Evolutionary conservation across 345 rosid species (phyloP), one percentile per base, ranked within the genome.

Genomic region (Salix exigua): DNA sequence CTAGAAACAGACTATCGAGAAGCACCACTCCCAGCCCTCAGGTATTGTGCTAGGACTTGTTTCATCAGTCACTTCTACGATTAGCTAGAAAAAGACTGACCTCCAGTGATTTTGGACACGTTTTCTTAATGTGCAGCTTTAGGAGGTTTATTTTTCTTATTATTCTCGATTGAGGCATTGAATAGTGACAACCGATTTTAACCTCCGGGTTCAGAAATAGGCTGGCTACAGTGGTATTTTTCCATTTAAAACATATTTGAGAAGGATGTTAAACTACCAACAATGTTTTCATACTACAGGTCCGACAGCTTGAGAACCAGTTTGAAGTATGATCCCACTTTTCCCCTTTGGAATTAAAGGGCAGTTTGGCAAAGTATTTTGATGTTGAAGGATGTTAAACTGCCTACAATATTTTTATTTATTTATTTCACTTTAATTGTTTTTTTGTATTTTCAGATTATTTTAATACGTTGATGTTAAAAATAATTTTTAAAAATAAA

Each of bases 11-110:
- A 60, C 48, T 66, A 31, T 62, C 74, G 33, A 82, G 90, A 78
- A 85, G 93, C 76, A 64, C 82, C 42, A 88, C 91, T 75, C 91
- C 95, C 26, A 92, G 91, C 84, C 94, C 91, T 75, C 96, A 88
- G 88, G 91, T 96, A 73, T 21, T 58, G 7, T 50, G 28, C 42
- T 68, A 73, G 10, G 26, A 61, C 30, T 35, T 68, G 3, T 51
- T 66, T 26, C 44, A 9, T 40, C 6, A 63, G 30, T 68, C 71
- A 37, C 70, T 63, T 62, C 2, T 26, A 44, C 50, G 17, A 44
- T 44, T 44, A 44, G 17, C 13, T 13, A 13, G 50, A 12, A 44
- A 44, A 44, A 44, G 50, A 44, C 5, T 1, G 50, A 13, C 4
- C 5, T 12, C 17, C 5, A 44, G 17, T 13, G 17, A 44, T 2